Conservation (phyloP, 352 stramenopile genomes). For the Globisporangium acanthophoron region DNA sequence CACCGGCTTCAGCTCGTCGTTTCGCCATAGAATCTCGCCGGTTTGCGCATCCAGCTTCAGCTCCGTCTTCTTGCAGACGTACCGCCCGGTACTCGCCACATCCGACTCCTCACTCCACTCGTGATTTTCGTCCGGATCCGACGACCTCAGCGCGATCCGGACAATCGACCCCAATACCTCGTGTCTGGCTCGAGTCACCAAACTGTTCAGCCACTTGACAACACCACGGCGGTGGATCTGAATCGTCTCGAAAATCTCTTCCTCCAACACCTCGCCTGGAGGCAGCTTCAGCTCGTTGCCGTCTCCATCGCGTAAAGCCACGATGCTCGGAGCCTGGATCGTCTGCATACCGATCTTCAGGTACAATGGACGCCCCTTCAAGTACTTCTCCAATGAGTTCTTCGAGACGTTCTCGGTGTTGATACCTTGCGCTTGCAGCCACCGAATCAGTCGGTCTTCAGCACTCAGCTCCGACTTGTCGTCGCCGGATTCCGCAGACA, state of each 20-base stretch:
- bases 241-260: constrained; percentile 80
- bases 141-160: constrained; percentile 63
- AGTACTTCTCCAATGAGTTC: constrained; percentile 81
- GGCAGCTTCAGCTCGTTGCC: constrained; percentile 65
- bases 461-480: constrained; percentile 47
- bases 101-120: constrained; percentile 56
- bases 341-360: constrained; percentile 87
- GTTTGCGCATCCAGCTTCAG: constrained; percentile 85
- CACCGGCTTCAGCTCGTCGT: constrained; percentile 88
- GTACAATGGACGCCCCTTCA: constrained; percentile 80
- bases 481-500: constrained; percentile 43
- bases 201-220: constrained; percentile 52
- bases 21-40: constrained; percentile 87
- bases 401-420: constrained; percentile 82
- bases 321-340: constrained; percentile 81
- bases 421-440: constrained; percentile 87
- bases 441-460: constrained; percentile 78
- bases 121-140: constrained; percentile 48
- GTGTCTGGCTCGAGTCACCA: constrained; percentile 26
- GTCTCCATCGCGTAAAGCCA: constrained; percentile 43
- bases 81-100: constrained; percentile 57
- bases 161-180: constrained; percentile 62
- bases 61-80: constrained; percentile 64
- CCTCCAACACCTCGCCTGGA: constrained; percentile 80
- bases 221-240: constrained; percentile 76